Base-by-base conservation (phyloP, 1,284 basidiomycete species). In the Ceratobasidium theobromae region DNA sequence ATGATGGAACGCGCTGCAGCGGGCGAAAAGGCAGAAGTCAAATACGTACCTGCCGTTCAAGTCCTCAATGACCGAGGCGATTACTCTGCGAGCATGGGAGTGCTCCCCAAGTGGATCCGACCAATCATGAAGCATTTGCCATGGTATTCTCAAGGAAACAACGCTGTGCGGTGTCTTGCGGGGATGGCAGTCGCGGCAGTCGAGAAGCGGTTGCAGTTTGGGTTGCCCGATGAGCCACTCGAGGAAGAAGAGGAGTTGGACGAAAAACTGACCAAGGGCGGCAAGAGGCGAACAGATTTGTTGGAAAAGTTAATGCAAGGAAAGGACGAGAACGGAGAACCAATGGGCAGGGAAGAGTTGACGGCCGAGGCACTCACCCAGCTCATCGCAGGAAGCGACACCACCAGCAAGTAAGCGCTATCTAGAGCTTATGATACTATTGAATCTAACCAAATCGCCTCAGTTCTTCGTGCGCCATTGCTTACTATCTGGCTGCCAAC, bases 51-150 rank as follows among this genome's bases (percentile, higher is more conserved):
- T 1, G 94, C 92, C 12, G 86, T 95, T 53, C 79, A 89, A 73
- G 93, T 95, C 69, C 82, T 97, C 65, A 95, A 96, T 75, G 88
- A 89, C 67, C 88, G 94, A 23, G 94, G 94, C 65, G 93, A 95
- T 74, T 95, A 83, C 75, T 89, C 88, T 1, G 90, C 91, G 51
- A 86, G 91, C 0, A 86, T 95, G 79, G 94, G 93, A 35, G 84
- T 86, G 12, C 79, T 95, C 18, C 90, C 93, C 0, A 79, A 83
- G 0, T 85, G 81, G 78, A 84, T 87, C 79, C 83, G 57, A 8
- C 27, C 27, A 32, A 40, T 25, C 28, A 38, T 60, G 16, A 32
- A 35, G 27, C 25, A 23, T 27, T 3, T 87, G 64, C 91, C 91
- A 2, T 93, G 91, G 90, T 94, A 86, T 77, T 78, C 81, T 33